Evolutionary conservation across 441 rosid genomes (phyloP).

Genomic region (Raphanus hybrid): DNA sequence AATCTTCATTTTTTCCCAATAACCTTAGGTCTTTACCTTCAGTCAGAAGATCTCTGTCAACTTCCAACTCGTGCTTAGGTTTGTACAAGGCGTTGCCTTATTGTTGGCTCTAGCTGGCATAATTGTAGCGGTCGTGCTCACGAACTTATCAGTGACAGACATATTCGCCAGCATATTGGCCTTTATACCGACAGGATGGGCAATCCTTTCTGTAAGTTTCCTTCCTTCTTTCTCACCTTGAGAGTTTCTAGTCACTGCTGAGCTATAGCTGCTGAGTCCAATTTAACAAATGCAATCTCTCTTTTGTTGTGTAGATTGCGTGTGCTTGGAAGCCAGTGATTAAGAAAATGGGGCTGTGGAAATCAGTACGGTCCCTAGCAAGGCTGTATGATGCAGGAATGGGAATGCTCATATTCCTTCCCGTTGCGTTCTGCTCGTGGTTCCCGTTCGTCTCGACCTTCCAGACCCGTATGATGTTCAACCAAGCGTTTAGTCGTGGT

Average conservation of each 20-base stretch:
- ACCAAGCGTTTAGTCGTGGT: conserved; percentile 98
- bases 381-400: conserved; percentile 92
- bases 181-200: conserved; percentile 98
- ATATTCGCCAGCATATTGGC: conserved; percentile 87
- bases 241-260: neutral
- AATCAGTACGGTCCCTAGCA: conserved; percentile 84
- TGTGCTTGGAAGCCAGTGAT: conserved; percentile 96
- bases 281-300: neutral
- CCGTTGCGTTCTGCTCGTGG: conserved; percentile 90
- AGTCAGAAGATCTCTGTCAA: conserved; percentile 98
- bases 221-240: neutral
- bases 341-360: conserved; percentile 85
- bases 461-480: conserved; percentile 98
- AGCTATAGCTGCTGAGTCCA: conserved; percentile 1
- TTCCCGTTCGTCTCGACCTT: conserved; percentile 98
- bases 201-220: conserved; percentile 81
- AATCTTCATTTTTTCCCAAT: neutral
- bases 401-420: conserved; percentile 95
- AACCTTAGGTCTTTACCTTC: conserved; percentile 85
- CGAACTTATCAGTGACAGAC: conserved; percentile 61
- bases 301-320: conserved; percentile 63
- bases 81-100: conserved; percentile 86
- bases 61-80: conserved; percentile 91
- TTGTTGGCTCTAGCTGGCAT: conserved; percentile 84
- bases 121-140: conserved; percentile 62